Base-by-base conservation (phyloP, 306 rosid species). In the Vicia sativa region DNA sequence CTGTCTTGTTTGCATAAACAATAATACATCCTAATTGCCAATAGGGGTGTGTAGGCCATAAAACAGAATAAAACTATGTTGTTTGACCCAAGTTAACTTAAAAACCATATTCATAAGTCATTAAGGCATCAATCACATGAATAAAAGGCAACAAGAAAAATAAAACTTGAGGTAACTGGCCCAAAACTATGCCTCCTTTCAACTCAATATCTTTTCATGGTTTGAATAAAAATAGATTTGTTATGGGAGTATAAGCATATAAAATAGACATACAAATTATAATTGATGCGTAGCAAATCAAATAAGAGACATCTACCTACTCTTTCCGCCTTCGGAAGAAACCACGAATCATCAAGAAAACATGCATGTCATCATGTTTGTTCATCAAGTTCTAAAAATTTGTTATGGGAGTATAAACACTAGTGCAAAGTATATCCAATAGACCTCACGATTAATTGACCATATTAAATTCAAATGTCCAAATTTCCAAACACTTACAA, bases 261-360 rank as follows among this genome's bases (percentile, higher is more conserved):
- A 55, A 69, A 45, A 46, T 16, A 34, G 8, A 23, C 23, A n/a
- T 56, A 49, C 38, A 65, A 55, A 35, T 28, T 49, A 45, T n/a
- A 18, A 64, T 54, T 15, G 54, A 63, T 3, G 38, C 14, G 25
- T 21, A 50, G 71, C 35, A 55, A 67, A 60, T 46, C 35, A 74
- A 52, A 50, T 6, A 62, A 46, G 34, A 49, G 59, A 56, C 62
- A 45, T 61, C 46, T 72, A 87, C 92, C 87, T 73, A 84, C 80
- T 73, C 92, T 79, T 35, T 87, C 92, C 2, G 92, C 89, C 75
- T 87, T 87, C 92, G 84, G 69, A 87, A 87, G 82, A 87, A 87
- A 76, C 87, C 89, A 11, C 86, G 82, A 87, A 87, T 72, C 92
- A 87, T 68, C 21, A 29, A 12, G 10, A 70, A 66, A 65, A 73